Evolutionary conservation across 1,139 yeast species (phyloP), one percentile per base, ranked within the genome.

Genomic region (Yamadazyma sp.): DNA sequence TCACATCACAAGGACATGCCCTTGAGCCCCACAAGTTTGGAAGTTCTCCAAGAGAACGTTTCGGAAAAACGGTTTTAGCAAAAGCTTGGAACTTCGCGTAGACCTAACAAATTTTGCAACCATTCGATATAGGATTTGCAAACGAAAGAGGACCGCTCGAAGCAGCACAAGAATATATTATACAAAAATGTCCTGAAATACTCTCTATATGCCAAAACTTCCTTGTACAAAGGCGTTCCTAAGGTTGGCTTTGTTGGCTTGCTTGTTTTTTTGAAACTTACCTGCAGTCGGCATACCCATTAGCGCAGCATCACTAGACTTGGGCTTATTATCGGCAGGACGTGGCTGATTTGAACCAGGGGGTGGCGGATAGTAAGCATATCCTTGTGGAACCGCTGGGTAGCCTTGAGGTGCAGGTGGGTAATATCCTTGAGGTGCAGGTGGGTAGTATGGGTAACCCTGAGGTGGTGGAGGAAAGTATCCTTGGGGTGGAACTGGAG

Each of bases 211-310:
- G 9, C 77, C 77, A 53, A 69, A 72, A 31, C 59, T 56, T 0
- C 70, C 69, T 37, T 64, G 67, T 39, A 62, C 62, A 40, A 72
- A 62, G 1, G 75, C 76, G 9, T 73, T 68, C 38, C 77, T 56
- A 39, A 72, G 53, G 33, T 62, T 58, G 2, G 73, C 76, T 43
- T 68, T 68, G 43, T 67, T 67, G 11, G 59, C 50, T 16, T 53
- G 56, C 26, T 54, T 50, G 45, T 70, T 69, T 54, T 70, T 71
- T 43, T 66, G 58, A 47, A 50, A 56, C 41, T 54, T 62, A 17
- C 55, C 62, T 3, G 64, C 70, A 7, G 56, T 43, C 9, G 77
- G 77, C 56, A 69, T 61, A 34, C 60, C 59, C 59, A 59, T 60
- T 61, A 70, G 56, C 1, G 72, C 60, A 40, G 61, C 49, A 34